Percentiles rank a stretch among this genome's conserved stretches.
Conservation (phyloP, 2,329 filamentous ascomycete species). For the Fusarium tupiense region DNA sequence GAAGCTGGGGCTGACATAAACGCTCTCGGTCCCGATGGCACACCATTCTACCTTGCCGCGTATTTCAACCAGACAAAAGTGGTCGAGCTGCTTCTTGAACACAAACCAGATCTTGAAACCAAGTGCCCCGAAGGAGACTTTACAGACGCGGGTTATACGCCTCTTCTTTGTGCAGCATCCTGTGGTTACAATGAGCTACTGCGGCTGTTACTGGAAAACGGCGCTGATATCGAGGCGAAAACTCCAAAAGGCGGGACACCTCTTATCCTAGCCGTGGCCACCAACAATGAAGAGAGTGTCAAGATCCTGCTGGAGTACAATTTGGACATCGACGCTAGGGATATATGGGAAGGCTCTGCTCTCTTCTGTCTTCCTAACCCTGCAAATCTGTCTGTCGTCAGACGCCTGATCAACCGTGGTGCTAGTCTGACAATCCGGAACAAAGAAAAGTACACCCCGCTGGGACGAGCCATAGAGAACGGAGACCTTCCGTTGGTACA, state of each 20-base stretch:
- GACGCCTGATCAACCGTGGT: background rate
- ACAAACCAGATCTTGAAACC: background rate
- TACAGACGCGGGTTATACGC: background rate
- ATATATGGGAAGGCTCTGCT: fast-evolving
- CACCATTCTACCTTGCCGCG: background rate
- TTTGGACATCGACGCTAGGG: background rate
- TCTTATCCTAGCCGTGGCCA: background rate
- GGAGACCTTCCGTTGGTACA: background rate
- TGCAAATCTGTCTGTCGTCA: background rate
- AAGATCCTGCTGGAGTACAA: background rate
- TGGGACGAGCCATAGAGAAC: background rate
- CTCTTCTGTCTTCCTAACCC: background rate
- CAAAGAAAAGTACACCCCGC: background rate
- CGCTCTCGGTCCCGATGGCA: background rate
- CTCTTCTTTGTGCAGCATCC: background rate
- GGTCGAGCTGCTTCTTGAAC: background rate
- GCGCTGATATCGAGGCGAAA: background rate
- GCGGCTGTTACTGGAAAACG: background rate
- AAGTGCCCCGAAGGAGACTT: background rate
- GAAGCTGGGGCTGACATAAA: background rate
- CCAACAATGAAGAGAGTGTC: background rate
- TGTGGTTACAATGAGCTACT: background rate
- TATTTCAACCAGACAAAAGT: background rate
- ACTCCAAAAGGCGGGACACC: background rate
- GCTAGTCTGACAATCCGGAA: background rate